Evolutionary conservation across 192 early-diverging fungal species (phyloP).

Genomic region (Geranomyces michiganensis): DNA sequence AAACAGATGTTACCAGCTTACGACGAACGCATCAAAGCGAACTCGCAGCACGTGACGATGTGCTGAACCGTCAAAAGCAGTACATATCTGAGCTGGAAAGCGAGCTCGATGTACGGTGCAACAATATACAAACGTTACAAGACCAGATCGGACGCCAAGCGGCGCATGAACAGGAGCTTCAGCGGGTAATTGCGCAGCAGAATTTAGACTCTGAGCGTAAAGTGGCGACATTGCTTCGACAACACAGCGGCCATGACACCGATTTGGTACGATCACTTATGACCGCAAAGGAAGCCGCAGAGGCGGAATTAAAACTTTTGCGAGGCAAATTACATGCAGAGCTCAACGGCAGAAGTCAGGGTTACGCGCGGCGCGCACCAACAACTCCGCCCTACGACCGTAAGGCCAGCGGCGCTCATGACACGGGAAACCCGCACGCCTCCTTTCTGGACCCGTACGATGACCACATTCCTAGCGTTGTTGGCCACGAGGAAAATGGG

Average conservation of each 20-base stretch:
- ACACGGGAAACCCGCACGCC: too few species aligned
- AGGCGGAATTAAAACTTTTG: slow-evolving; percentile 24
- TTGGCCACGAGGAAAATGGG: too few species aligned
- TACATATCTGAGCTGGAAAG: not conserved
- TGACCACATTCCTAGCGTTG: too few species aligned
- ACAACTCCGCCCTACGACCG: not conserved
- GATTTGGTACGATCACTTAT: slow-evolving; percentile 19
- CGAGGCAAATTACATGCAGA: not conserved
- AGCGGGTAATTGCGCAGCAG: not conserved
- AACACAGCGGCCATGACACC: not conserved
- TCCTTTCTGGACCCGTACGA: too few species aligned
- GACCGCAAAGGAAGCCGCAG: slow-evolving; percentile 24
- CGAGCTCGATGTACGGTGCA: slow-evolving; percentile 3
- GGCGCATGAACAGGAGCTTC: slow-evolving; percentile 2
- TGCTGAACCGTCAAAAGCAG: not conserved
- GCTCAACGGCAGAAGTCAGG: not conserved
- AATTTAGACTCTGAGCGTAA: slow-evolving; percentile 13
- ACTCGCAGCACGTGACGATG: not conserved
- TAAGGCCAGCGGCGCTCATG: not conserved
- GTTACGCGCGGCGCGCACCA: not conserved
- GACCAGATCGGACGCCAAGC: not conserved
- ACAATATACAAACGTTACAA: not conserved
- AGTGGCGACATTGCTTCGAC: not conserved
- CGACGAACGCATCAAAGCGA: not conserved
- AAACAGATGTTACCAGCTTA: not conserved